Evolutionary conservation across 108 stramenopile species (phyloP).

Genomic region (Nannochloropsis oceanica): DNA sequence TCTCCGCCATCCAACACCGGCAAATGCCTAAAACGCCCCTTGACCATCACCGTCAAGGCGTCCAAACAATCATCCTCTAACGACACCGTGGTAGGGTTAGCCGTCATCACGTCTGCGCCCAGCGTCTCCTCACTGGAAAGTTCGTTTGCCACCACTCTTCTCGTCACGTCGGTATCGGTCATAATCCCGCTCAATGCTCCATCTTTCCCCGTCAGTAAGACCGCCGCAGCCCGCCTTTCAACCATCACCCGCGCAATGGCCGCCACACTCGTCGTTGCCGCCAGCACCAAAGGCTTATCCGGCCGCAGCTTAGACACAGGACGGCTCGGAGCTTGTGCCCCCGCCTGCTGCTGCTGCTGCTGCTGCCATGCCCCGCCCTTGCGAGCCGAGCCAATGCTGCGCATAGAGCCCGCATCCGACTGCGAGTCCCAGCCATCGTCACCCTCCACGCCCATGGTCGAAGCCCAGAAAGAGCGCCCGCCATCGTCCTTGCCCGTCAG

Average conservation of each 20-base stretch:
- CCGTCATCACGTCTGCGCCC: slow-evolving; percentile 69
- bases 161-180: slow-evolving; percentile 83
- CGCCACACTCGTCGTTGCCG: slow-evolving; percentile 11
- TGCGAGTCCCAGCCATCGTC: neutral
- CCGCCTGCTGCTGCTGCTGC: neutral
- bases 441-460: neutral
- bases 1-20: slow-evolving; percentile 80
- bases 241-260: slow-evolving; percentile 24
- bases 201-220: neutral
- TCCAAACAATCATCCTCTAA: slow-evolving; percentile 38
- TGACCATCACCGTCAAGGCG: slow-evolving; percentile 73
- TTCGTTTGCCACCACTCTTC: slow-evolving; percentile 59
- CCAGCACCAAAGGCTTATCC: neutral
- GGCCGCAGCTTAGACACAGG: neutral
- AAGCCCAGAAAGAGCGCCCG: neutral
- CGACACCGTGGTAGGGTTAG: slow-evolving; percentile 65
- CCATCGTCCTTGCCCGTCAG: slow-evolving; percentile 20
- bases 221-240: neutral
- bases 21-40: slow-evolving; percentile 75
- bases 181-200: slow-evolving; percentile 75
- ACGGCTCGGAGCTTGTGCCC: neutral
- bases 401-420: neutral
- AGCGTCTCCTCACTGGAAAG: slow-evolving; percentile 54
- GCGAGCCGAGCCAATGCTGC: neutral
- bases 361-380: no score